Conservation (phyloP, 116 monocot genomes). For the Posidonia oceanica region DNA sequence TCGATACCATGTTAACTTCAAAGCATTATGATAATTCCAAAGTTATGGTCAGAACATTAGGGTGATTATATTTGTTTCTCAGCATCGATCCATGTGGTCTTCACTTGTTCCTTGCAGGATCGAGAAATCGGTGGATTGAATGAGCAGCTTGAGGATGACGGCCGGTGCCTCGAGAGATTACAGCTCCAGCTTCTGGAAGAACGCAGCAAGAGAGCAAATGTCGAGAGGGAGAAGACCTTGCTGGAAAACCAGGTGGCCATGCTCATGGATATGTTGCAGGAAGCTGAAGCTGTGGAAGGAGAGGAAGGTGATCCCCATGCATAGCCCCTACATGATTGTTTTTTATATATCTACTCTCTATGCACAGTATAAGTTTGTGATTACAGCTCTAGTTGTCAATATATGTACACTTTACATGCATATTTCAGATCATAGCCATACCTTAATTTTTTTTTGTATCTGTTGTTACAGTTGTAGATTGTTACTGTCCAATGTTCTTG, state of each 20-base stretch:
- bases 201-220: constrained; percentile 55
- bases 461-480: not conserved
- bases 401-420: not conserved
- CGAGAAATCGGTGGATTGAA: constrained; percentile 79
- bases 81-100: not conserved
- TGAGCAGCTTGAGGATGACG: constrained; percentile 85
- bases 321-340: not conserved
- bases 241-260: constrained; percentile 61
- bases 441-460: not conserved
- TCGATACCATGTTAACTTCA: too few relatives aligned
- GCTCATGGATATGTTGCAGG: constrained; percentile 68
- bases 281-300: constrained; percentile 24
- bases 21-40: not conserved
- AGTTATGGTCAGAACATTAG: too few relatives aligned
- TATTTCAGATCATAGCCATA: not conserved
- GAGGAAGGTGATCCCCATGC: constrained; percentile 12
- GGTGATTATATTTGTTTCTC: too few relatives aligned
- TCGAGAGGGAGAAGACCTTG: constrained; percentile 65
- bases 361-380: not conserved
- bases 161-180: constrained; percentile 58
- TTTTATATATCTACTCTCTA: not conserved
- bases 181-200: constrained; percentile 77
- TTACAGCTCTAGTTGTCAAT: not conserved
- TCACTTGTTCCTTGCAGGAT: constrained; percentile 29
- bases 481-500: not conserved